Evolutionary conservation across 441 rosid species (phyloP), one percentile per base, ranked within the genome.

Genomic region (Macaranga tanarius): DNA sequence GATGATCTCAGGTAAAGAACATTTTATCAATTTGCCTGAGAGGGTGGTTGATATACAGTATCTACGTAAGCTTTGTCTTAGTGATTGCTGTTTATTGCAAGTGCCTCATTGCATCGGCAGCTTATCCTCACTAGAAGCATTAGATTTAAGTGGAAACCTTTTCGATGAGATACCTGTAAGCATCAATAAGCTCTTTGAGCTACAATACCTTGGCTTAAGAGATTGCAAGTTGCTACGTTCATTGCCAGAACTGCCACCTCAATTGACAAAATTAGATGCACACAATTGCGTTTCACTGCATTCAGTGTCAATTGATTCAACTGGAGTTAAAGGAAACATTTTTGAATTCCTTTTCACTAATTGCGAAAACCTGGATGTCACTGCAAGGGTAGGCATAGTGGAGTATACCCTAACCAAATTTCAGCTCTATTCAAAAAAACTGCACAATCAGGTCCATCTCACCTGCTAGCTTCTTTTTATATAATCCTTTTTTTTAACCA

Each of bases 221-320:
- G 4, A 42, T 48, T 82, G 80, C 58, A 3, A 3, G 59, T 31
- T 8, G 20, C 73, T 51, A 19, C 12, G 0, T 3, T 65, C 62
- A 10, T 44, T 80, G 16, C 75, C 59, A 16, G 15, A 62, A 6
- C 57, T 78, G 20, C 72, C 69, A 3, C 47, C 65, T 5, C 31
- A 5, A 22, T 58, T 69, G 16, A 0, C 7, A 48, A 2, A 22
- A 17, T 12, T 76, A 10, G 47, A 69, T 50, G 75, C 75, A n/a
- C 48, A 45, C 16, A 0, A 31, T 4, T 76, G 79, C 65, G 2
- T 1, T 2, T 72, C 62, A 0, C 42, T 76, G 70, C 26, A n/a
- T 10, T 34, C 25, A 10, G 13, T 64, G 5, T 64, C 22, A 0
- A 26, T 45, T 44, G 20, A 15, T 45, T 26, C 15, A 25, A 4